A percentile compares a stretch with the other conserved stretches of the same genome.
phyloP scores from a whole-genome alignment of 2,329 filamentous ascomycete genomes.

The Elsinoe batatas region DNA sequence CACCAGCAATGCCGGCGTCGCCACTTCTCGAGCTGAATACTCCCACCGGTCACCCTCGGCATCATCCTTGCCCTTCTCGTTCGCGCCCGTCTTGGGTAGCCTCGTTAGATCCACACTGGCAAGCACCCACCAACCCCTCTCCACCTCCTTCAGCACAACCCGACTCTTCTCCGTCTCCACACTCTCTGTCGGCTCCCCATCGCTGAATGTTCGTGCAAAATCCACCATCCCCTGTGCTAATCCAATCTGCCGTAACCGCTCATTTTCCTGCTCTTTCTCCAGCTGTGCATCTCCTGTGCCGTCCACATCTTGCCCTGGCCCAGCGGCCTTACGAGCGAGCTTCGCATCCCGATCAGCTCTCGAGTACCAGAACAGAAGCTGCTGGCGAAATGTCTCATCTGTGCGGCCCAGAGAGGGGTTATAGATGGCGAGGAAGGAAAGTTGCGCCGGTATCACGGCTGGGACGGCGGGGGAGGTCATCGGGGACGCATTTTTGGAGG shows the following conservation, averaged over 20 bases:
- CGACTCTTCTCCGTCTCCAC: constrained; percentile 87
- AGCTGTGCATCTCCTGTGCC: constrained; percentile 29
- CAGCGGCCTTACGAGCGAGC: constrained; percentile 18
- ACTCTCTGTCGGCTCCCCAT: constrained; percentile 64
- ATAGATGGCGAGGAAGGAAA: constrained; percentile 90
- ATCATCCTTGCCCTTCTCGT: constrained; percentile 22
- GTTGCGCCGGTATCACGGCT: constrained; percentile 55
- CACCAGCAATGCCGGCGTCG: constrained; percentile 66
- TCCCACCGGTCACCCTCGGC: constrained; percentile 36
- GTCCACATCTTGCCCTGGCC: not conserved
- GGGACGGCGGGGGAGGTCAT: constrained; percentile 3
- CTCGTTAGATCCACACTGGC: constrained; percentile 77
- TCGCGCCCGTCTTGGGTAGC: constrained; percentile 43
- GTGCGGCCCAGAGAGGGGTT: constrained; percentile 69
- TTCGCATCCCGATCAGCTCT: constrained; percentile 24
- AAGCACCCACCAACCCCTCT: constrained; percentile 89
- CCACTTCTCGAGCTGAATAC: constrained; percentile 84
- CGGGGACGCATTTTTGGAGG: not conserved
- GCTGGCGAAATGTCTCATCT: constrained; percentile 64
- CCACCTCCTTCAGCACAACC: constrained; percentile 76
- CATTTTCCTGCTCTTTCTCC: constrained; percentile 59
- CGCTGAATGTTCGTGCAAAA: constrained; percentile 80
- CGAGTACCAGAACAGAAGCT: constrained; percentile 90
- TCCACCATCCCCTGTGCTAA: constrained; percentile 93
- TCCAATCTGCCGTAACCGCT: constrained; percentile 83